Base-by-base conservation (phyloP, 169 alveolate species). In the Eimeria praecox region DNA sequence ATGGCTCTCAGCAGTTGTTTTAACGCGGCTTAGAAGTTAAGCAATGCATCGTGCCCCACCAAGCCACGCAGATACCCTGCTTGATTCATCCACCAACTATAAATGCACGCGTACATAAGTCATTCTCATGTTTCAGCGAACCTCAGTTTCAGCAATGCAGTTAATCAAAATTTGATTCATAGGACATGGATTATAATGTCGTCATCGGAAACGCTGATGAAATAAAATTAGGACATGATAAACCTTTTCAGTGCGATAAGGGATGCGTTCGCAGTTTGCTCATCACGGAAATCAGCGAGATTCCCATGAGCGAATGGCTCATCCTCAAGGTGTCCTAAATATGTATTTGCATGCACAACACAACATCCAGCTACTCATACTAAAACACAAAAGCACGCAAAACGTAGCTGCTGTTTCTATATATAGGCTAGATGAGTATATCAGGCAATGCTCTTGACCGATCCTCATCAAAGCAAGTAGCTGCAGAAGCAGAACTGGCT, bases 401-500 rank as follows among this genome's bases (percentile, higher is more conserved):
- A 6, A 18, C 27, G 42, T 40, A 20, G 89, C 18, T 38, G 69
- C 1, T n/a, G n/a, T n/a, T n/a, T n/a, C 66, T 52, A 6, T 52
- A 52, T 52, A 52, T 52, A 5, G 2, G 87, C 42, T 14, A 42
- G 6, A 24, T 64, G 24, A 82, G 56, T 12, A 30, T 22, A 3
- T 82, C 90, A 82, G 90, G 18, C 66, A 82, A 22, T 16, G 35
- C 8, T 49, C 1, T 44, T n/a, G 90, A 82, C 90, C 90, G 40
- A 52, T 8, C 56, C 90, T 82, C 90, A 82, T 82, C 90, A 82
- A 82, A 18, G 90, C 90, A 27, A 82, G 90, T 46, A 49, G 90
- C 90, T 82, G 90, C 90, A 82, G 90, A 82, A 82, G 90, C 90
- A 82, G 90, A 82, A 82, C 90, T 82, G 90, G 90, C 90, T 82